Base-by-base conservation (phyloP, 805 yeast genomes). In the Barnettozyma populi region DNA sequence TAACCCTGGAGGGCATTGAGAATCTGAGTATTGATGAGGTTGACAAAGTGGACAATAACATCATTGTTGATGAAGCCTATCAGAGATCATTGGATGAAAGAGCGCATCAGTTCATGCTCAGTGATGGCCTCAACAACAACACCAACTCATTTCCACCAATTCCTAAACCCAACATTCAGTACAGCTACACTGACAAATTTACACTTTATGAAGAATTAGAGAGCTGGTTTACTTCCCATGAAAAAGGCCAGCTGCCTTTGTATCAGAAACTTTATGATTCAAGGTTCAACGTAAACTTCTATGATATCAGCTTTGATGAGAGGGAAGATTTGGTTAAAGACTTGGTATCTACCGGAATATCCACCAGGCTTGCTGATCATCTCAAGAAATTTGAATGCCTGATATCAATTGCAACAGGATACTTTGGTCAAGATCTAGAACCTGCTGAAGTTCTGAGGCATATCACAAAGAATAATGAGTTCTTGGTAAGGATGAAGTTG, bases 221-320 rank as follows among this genome's bases (percentile, higher is more conserved):
- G 9, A 72, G 73, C 34, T 76, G 81, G 81, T 77, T 74, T 52
- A 56, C 68, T 2, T 36, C 57, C 1, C 53, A 62, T 4, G 74
- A 70, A 36, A 41, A 54, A 38, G 14, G 7, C 2, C 49, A 52
- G 21, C 40, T 60, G 4, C n/a, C 24, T 1, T 14, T 20, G 0
- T 46, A 39, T 31, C 43, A 48, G 11, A 18, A 13, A 2, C 8
- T 35, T 2, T 56, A 50, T 29, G 40, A 43, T 2, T 19, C 44
- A 2, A 43, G 44, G 29, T 50, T 50, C 45, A 31, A 34, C 18
- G 24, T 27, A 3, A 49, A 46, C 11, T 59, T 55, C 42, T 52
- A 52, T 36, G 20, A 35, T 7, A 21, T 53, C 43, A 42, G 45
- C 4, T 29, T 47, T 20, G 53, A 47, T 19, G 58, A 52, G 10